A percentile compares a stretch with the other conserved stretches of the same genome.
Evolutionary conservation across 1,284 basidiomycete genomes (phyloP).

Genomic region (Cryptococcus jaspeensis): DNA sequence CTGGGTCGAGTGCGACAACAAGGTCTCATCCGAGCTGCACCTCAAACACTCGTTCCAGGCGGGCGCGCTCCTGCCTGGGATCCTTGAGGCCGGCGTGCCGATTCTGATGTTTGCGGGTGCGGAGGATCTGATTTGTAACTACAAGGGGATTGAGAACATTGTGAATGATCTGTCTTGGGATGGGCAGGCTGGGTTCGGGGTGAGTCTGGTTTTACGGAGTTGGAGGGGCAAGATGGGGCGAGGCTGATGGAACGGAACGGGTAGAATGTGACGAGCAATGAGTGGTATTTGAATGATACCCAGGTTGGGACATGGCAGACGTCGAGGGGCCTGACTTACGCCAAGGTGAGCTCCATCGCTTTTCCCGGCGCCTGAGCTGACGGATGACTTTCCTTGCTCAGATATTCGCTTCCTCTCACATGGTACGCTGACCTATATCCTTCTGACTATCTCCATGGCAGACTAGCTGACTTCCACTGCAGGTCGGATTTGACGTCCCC

Average conservation of each 20-base stretch:
- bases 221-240: too few species aligned
- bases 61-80: constrained; percentile 71
- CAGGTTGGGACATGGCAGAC: constrained; percentile 87
- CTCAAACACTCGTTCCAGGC: constrained; percentile 65
- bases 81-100: constrained; percentile 71
- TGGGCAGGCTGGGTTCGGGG: constrained; percentile 78
- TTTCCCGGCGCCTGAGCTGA: not conserved
- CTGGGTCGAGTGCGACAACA: constrained; percentile 84
- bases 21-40: constrained; percentile 66
- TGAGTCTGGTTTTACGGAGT: constrained; percentile 52
- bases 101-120: constrained; percentile 93
- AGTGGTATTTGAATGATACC: constrained; percentile 74
- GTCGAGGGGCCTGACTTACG: constrained; percentile 88
- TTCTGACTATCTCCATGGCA: not conserved
- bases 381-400: not conserved
- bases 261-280: constrained; percentile 69
- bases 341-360: constrained; percentile 60
- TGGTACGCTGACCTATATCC: constrained; percentile 54
- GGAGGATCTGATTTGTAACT: constrained; percentile 95
- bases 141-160: constrained; percentile 83
- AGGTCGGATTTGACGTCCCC: constrained; percentile 84
- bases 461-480: constrained; percentile 9
- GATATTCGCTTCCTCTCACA: constrained; percentile 75
- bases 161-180: constrained; percentile 82
- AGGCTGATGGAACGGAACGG: not conserved